These are phyloP conservation scores for Calycina marina DNA, from an alignment of 2,329 filamentous ascomycete genomes.

Conservation along the genomic window DNA sequence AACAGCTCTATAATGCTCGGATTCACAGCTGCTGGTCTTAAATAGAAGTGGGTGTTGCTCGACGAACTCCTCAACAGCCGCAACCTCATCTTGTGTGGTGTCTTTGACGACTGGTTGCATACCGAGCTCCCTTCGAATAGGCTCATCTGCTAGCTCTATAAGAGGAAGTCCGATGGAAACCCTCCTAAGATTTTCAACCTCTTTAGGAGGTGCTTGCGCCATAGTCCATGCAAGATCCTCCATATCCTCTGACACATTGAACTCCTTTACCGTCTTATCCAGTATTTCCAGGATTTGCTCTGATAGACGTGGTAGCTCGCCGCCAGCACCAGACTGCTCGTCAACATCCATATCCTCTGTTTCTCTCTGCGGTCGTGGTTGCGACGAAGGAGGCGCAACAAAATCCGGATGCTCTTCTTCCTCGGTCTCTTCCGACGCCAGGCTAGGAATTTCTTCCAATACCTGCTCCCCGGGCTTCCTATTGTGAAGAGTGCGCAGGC, in stretches of 20 bases:
- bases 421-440: too few species aligned
- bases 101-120: background rate
- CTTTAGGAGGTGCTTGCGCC: background rate
- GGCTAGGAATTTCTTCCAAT: background rate
- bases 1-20: slow-evolving; percentile 3
- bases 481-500: background rate
- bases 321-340: too few species aligned
- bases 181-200: background rate
- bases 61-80: slow-evolving; percentile 6
- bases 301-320: too few species aligned
- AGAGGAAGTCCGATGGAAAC: too few species aligned
- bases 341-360: slow-evolving; percentile 1
- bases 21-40: background rate
- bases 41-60: slow-evolving; percentile 6
- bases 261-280: too few species aligned
- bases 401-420: slow-evolving; percentile 2
- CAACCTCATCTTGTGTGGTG: background rate
- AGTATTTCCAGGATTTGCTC: too few species aligned
- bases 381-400: slow-evolving; percentile 9
- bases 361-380: slow-evolving; percentile 7
- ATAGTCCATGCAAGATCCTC: background rate
- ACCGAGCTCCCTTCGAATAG: too few species aligned
- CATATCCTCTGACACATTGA: background rate
- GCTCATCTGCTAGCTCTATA: too few species aligned
- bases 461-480: background rate